These are phyloP conservation scores for Hypoxylon sp. DNA, from an alignment of 2,329 filamentous ascomycete species.

Conservation along the genomic window DNA sequence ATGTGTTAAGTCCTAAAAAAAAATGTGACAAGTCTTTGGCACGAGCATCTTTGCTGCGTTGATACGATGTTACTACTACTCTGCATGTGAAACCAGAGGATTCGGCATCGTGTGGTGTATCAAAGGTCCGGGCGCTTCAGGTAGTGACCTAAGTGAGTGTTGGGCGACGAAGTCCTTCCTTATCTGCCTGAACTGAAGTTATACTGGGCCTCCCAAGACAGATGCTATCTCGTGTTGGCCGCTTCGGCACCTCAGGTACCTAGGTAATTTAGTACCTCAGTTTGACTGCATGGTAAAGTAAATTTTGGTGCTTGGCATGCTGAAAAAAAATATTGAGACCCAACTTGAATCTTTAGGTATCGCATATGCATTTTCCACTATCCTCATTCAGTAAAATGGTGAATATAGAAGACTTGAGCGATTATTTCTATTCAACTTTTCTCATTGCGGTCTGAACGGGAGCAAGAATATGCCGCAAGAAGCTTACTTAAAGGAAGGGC, in stretches of 20 bases:
- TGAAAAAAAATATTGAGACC: background rate
- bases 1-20: background rate
- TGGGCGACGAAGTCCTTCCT: background rate
- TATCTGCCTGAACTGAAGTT: background rate
- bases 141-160: background rate
- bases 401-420: background rate
- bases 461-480: background rate
- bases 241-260: background rate
- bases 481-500: background rate
- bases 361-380: background rate
- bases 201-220: background rate
- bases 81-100: constrained; percentile 7
- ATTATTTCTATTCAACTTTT: background rate
- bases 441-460: background rate
- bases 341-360: background rate
- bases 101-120: constrained; percentile 5
- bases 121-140: constrained; percentile 3
- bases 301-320: background rate
- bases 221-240: background rate
- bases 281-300: background rate
- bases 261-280: background rate
- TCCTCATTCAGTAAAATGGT: background rate
- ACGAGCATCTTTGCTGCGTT: background rate
- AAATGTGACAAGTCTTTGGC: background rate
- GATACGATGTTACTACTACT: background rate